Percentiles rank a stretch among this genome's conserved stretches.
Conservation (phyloP, 257 asterid genomes). For the Nyctanthes arbortristis region DNA sequence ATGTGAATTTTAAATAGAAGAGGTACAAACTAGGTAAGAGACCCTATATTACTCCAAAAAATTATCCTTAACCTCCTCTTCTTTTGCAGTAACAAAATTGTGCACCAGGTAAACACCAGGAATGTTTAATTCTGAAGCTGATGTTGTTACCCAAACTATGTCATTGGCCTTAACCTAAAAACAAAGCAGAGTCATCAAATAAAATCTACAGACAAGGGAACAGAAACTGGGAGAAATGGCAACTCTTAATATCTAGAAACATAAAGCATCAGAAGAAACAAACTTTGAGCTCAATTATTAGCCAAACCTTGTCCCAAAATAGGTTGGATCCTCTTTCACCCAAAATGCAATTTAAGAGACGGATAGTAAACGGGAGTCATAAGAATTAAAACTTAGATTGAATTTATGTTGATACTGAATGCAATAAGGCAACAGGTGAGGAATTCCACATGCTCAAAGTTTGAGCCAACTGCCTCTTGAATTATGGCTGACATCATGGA, state of each 20-base stretch:
- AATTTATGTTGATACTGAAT: too few relatives aligned
- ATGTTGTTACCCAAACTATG: constrained; percentile 56
- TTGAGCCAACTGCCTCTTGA: constrained; percentile 4
- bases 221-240: not conserved
- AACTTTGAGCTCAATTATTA: not conserved
- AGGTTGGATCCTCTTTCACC: constrained; percentile 3
- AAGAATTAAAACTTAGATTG: not conserved
- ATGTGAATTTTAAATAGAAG: not conserved
- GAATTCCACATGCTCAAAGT: not conserved
- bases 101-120: constrained; percentile 77
- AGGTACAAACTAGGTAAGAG: constrained; percentile 14
- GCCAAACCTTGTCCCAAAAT: not conserved
- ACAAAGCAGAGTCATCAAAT: constrained; percentile 6
- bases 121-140: constrained; percentile 73
- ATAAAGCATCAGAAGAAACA: not conserved
- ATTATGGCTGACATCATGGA: not conserved
- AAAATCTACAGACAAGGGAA: constrained; percentile 6
- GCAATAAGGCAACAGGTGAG: constrained; percentile 3
- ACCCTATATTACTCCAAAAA: constrained; percentile 22
- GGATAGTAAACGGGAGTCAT: not conserved
- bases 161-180: constrained; percentile 45
- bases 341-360: constrained; percentile 14
- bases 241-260: not conserved
- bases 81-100: constrained; percentile 63
- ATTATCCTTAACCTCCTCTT: constrained; percentile 77